A percentile compares a stretch with the other conserved stretches of the same genome.
phyloP scores from a whole-genome alignment of 768 basidiomycete species.

The Boletellus sp. region DNA sequence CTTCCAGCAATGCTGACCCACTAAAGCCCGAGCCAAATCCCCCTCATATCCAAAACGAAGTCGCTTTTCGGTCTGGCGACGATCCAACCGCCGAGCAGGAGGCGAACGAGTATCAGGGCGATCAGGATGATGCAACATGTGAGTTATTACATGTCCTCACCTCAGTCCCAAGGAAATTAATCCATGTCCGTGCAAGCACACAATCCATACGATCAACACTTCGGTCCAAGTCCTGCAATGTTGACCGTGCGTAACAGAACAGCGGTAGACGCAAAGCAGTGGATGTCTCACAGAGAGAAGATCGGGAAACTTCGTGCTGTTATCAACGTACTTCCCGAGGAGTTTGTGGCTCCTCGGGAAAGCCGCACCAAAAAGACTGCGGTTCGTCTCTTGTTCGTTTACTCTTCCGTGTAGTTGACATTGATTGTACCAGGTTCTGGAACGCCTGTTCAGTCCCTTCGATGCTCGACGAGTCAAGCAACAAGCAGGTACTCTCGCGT shows the following conservation, averaged over 20 bases:
- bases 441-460: constrained; percentile 56
- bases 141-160: background rate
- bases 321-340: constrained; percentile 44
- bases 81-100: constrained; percentile 29
- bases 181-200: constrained; percentile 7
- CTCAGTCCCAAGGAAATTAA: background rate
- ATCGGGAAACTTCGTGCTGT: constrained; percentile 53
- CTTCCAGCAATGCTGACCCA: constrained; percentile 28
- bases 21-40: constrained; percentile 1
- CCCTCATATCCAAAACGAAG: constrained; percentile 4
- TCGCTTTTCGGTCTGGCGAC: constrained; percentile 14
- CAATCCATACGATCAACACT: constrained; percentile 70
- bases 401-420: background rate
- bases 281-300: constrained; percentile 49
- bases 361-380: constrained; percentile 20
- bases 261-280: constrained; percentile 52
- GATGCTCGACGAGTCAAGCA: constrained; percentile 50
- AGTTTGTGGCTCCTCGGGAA: constrained; percentile 30
- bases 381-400: constrained; percentile 15
- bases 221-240: constrained; percentile 54
- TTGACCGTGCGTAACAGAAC: constrained; percentile 48
- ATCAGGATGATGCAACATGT: constrained; percentile 28
- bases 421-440: constrained; percentile 43
- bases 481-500: constrained; percentile 41
- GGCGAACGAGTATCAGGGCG: constrained; percentile 23